These are phyloP conservation scores for Penicillium brevicompactum DNA, from an alignment of 2,329 filamentous ascomycete genomes.

Conservation along the genomic window DNA sequence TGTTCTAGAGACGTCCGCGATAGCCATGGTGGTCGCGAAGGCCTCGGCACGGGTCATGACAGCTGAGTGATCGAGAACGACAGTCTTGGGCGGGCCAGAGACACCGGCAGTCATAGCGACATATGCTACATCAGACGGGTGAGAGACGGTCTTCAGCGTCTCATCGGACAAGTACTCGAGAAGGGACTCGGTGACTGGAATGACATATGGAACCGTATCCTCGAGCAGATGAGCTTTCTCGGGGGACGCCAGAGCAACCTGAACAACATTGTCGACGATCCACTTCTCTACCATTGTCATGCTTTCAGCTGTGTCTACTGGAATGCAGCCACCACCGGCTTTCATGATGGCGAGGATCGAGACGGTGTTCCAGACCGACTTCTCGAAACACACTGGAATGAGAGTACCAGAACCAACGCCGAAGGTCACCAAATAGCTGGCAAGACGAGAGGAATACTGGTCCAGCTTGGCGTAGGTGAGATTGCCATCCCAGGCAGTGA, in stretches of 20 bases:
- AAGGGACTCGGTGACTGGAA: slow-evolving; percentile 35
- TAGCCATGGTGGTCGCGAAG: slow-evolving; percentile 27
- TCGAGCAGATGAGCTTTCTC: slow-evolving; percentile 43
- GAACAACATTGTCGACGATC: slow-evolving; percentile 41
- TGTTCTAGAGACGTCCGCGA: slow-evolving; percentile 28
- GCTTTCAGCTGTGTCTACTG: slow-evolving; percentile 36
- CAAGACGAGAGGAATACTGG: slow-evolving; percentile 34
- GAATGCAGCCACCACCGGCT: slow-evolving; percentile 35
- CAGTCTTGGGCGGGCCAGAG: slow-evolving; percentile 34
- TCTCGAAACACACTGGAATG: slow-evolving; percentile 32
- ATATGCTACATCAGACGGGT: slow-evolving; percentile 30
- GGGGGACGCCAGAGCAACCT: slow-evolving; percentile 44
- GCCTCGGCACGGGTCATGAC: slow-evolving; percentile 33
- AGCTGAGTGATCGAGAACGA: slow-evolving; percentile 40
- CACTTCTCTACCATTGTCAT: slow-evolving; percentile 40
- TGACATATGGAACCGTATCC: slow-evolving; percentile 44
- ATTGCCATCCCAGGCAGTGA: slow-evolving; percentile 35
- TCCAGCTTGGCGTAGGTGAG: slow-evolving; percentile 39
- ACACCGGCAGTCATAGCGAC: slow-evolving; percentile 39
- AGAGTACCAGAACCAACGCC: slow-evolving; percentile 30
- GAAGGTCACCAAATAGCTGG: slow-evolving; percentile 31
- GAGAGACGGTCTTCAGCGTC: slow-evolving; percentile 1
- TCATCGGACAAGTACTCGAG: slow-evolving; percentile 35
- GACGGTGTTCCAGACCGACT: slow-evolving; percentile 33
- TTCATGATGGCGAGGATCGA: slow-evolving; percentile 34